phyloP scores from a whole-genome alignment of 164 flowering plant genomes.

The Amborella trichopoda region DNA sequence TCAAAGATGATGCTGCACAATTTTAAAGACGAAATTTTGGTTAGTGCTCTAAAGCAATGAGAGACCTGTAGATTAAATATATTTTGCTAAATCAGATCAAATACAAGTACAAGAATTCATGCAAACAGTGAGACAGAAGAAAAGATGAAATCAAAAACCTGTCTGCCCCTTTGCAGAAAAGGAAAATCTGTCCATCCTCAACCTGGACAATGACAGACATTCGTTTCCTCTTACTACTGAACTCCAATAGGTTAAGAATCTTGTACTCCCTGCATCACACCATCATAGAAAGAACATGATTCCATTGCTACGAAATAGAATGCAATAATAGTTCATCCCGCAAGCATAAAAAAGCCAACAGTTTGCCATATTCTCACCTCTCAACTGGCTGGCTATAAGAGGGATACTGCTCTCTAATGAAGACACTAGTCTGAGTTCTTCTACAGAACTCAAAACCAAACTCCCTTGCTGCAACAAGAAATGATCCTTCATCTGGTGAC shows the following conservation, averaged over 20 bases:
- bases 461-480: constrained; percentile 95
- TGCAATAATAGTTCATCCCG: neutral
- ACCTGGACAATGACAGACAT: constrained; percentile 87
- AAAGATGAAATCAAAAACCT: constrained; percentile 34
- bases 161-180: constrained; percentile 98
- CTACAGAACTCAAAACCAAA: constrained; percentile 91
- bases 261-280: constrained; percentile 62
- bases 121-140: neutral
- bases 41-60: neutral
- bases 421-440: constrained; percentile 78
- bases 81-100: too few relatives aligned
- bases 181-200: constrained; percentile 73
- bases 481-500: constrained; percentile 98
- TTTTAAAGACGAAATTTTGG: neutral
- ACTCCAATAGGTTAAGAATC: constrained; percentile 69
- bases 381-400: constrained; percentile 38
- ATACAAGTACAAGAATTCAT: neutral
- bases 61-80: neutral
- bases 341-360: neutral
- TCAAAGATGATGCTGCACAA: constrained; percentile 88
- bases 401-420: constrained; percentile 59
- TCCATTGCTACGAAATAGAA: neutral
- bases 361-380: constrained; percentile 33
- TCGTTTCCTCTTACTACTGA: constrained; percentile 90
- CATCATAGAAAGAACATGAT: neutral